These are phyloP conservation scores for Tuber borchii DNA, from an alignment of 495 filamentous ascomycete genomes.

Conservation along the genomic window DNA sequence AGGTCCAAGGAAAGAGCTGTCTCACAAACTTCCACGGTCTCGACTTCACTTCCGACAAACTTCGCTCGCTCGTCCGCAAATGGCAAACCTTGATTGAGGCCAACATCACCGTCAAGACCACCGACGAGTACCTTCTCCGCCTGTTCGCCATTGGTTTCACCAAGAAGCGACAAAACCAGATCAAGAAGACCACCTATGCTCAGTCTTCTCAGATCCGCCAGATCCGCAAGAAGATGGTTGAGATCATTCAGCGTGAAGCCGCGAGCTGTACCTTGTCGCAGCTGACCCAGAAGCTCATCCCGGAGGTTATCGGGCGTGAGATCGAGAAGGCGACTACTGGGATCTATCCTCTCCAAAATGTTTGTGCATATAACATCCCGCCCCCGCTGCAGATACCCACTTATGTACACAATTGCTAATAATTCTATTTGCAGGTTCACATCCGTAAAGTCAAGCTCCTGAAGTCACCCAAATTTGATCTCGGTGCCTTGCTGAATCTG, in stretches of 20 bases:
- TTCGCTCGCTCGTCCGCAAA: constrained; percentile 96
- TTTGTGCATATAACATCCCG: constrained; percentile 48
- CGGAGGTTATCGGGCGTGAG: constrained; percentile 97
- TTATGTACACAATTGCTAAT: constrained; percentile 11
- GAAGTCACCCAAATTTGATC: constrained; percentile 96
- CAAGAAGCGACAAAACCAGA: constrained; percentile 95
- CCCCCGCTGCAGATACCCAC: constrained; percentile 3
- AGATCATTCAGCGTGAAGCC: constrained; percentile 96
- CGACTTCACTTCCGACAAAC: constrained; percentile 99
- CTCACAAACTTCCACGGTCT: constrained; percentile 99
- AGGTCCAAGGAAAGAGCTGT: constrained; percentile 99
- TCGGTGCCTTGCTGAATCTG: constrained; percentile 84
- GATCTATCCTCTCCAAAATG: constrained; percentile 98
- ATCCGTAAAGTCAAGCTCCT: constrained; percentile 99
- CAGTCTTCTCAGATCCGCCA: constrained; percentile 88
- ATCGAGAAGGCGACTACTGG: constrained; percentile 99
- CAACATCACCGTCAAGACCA: constrained; percentile 98
- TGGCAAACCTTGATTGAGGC: constrained; percentile 99
- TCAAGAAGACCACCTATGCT: constrained; percentile 99
- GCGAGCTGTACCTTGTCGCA: constrained; percentile 86
- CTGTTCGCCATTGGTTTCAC: constrained; percentile 99
- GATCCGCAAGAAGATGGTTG: constrained; percentile 98
- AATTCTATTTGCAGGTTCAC: constrained; percentile 65
- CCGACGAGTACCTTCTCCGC: constrained; percentile 96
- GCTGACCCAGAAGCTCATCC: constrained; percentile 95